These are phyloP conservation scores for Penicillium fuscoglaucum DNA, from an alignment of 2,329 filamentous ascomycete species.

Conservation along the genomic window DNA sequence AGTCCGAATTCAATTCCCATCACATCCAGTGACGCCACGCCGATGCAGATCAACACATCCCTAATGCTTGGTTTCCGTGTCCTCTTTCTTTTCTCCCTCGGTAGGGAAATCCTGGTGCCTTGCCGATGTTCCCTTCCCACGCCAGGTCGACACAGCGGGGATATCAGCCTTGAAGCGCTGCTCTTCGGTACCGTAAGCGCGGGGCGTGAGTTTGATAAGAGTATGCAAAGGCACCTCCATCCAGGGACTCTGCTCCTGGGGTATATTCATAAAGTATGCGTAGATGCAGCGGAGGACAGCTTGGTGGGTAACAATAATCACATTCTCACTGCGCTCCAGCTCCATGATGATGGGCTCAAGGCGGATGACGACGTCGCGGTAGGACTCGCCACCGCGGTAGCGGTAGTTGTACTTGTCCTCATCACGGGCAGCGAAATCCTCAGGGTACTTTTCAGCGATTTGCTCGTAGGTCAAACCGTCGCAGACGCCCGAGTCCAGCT, in stretches of 20 bases:
- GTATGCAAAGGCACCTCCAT: slow-evolving; percentile 98
- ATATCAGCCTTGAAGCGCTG: slow-evolving; percentile 87
- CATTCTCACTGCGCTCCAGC: slow-evolving; percentile 91
- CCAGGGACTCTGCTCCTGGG: slow-evolving; percentile 91
- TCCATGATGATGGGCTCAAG: slow-evolving; percentile 99
- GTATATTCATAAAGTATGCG: slow-evolving; percentile 97
- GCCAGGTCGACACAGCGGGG: slow-evolving; percentile 92
- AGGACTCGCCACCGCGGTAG: slow-evolving; percentile 92
- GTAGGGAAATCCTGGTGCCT: slow-evolving; percentile 66
- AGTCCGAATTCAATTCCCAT: slow-evolving; percentile 12
- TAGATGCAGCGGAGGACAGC: slow-evolving; percentile 96
- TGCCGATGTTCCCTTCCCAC: slow-evolving; percentile 87
- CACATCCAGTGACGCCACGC: slow-evolving; percentile 16
- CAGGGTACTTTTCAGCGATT: slow-evolving; percentile 85
- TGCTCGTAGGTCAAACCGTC: slow-evolving; percentile 95
- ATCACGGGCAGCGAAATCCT: slow-evolving; percentile 92
- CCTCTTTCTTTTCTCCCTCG: slow-evolving; percentile 22
- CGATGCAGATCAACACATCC: slow-evolving; percentile 13
- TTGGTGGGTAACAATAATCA: slow-evolving; percentile 97
- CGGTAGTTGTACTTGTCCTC: slow-evolving; percentile 99
- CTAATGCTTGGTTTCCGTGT: slow-evolving; percentile 1
- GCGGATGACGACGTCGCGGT: slow-evolving; percentile 95
- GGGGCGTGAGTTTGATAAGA: slow-evolving; percentile 91
- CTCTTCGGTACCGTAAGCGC: slow-evolving; percentile 91
- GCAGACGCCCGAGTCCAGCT: slow-evolving; percentile 94